Evolutionary conservation across 345 rosid genomes (phyloP), one percentile per base, ranked within the genome.

Genomic region (Lepidium didymum): DNA sequence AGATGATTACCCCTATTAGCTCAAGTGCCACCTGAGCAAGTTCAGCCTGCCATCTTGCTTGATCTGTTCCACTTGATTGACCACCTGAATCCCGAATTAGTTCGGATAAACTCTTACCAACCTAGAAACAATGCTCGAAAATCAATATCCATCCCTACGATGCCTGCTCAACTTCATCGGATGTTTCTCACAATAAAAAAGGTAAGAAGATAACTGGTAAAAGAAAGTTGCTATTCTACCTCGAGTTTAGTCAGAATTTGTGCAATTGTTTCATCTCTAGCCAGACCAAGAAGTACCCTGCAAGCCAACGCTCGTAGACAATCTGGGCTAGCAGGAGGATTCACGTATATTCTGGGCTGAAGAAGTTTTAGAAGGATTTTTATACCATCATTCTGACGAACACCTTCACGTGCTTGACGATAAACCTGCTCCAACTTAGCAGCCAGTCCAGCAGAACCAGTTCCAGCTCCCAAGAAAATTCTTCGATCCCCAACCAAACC

Each of bases 361-460:
- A 91, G 96, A 61, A 94, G 96, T 79, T 94, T 95, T 63, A 94
- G 84, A 46, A 94, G 93, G 78, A 89, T 90, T 83, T 91, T 94
- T 77, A 94, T 94, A 55, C 99, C 99, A 86, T 94, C 90, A 78
- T 87, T 94, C 50, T 87, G 82, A 78, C 99, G 99, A 36, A 94
- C 96, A 64, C 84, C 90, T 63, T 91, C 99, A 69, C 99, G 90
- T 45, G 99, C 99, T 75, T 80, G 91, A 72, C 97, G 82, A 83
- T 94, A 94, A 55, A 87, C 96, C 75, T 89, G 96, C 77, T 94
- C 99, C 84, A 94, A 82, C 76, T 91, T 93, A 27, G 99, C 92
- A 70, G 99, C 97, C 77, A 94, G 96, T 57, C 99, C 99, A 52
- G 99, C 95, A 69, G 83, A 87, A 72, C 99, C 99, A n/a, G 99